phyloP scores from a whole-genome alignment of 176 grass and related monocot species.

The Oryza coarctata region DNA sequence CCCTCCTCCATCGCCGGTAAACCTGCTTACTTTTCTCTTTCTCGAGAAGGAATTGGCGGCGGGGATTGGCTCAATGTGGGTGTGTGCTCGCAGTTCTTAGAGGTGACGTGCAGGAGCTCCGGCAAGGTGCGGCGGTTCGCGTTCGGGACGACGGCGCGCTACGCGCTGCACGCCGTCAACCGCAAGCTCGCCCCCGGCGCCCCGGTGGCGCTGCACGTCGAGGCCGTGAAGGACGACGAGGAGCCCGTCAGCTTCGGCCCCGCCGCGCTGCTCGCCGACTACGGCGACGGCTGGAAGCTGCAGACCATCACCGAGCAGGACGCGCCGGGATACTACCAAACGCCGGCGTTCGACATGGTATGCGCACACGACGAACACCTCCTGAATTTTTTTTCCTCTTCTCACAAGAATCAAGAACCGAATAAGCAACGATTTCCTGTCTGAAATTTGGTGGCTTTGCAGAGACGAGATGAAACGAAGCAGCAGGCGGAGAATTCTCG shows the following conservation, averaged over 20 bases:
- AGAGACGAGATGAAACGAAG: conserved; percentile 40
- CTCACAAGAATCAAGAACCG: background rate
- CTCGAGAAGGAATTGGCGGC: background rate
- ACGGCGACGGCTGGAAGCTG: conserved; percentile 74
- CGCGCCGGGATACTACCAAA: conserved; percentile 16
- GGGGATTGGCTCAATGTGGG: background rate
- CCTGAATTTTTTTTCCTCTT: background rate
- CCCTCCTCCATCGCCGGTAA: conserved; percentile 30
- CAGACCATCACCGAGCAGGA: conserved; percentile 66
- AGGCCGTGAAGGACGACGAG: conserved; percentile 73
- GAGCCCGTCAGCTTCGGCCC: conserved; percentile 82
- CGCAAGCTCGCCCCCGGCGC: conserved; percentile 53
- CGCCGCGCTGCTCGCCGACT: conserved; percentile 63
- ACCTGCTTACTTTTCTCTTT: background rate
- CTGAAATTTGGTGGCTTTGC: conserved; percentile 11
- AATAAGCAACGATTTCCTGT: background rate
- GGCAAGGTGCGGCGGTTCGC: conserved; percentile 80
- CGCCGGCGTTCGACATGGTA: background rate
- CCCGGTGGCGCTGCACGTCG: conserved; percentile 67
- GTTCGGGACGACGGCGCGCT: conserved; percentile 59
- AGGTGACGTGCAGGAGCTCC: conserved; percentile 75
- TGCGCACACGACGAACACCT: too few relatives aligned
- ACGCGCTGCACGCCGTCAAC: conserved; percentile 70
- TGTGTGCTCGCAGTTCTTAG: conserved; percentile 53
- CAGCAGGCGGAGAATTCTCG: conserved; percentile 4